Base-by-base conservation (phyloP, 371 early-diverging fungal species). In the Mycotypha africana region DNA sequence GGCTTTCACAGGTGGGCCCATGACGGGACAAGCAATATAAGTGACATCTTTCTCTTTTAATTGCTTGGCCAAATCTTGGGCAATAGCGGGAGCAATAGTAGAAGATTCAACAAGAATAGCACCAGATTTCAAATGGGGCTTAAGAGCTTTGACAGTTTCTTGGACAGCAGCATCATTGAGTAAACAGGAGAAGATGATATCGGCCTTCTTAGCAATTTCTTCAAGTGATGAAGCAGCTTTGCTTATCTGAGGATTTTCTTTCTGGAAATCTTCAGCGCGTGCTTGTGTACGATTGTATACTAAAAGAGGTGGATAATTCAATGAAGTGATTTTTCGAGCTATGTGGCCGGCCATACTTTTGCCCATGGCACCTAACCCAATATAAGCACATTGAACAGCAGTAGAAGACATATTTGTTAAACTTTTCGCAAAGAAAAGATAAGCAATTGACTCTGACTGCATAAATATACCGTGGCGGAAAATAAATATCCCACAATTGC, bases 331-430 rank as follows among this genome's bases (percentile, higher is more conserved):
- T 32, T 50, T 40, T 36, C 60, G 43, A 39, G 65, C 54, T 20
- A 56, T 61, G 49, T 74, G 49, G 44, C 54, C 50, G 36, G 78
- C 72, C 57, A 78, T 78, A 23, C 59, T 58, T 14, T 50, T 50
- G 23, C 79, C 82, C 65, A 82, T 73, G 19, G 51, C 67, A 5
- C 82, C 82, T 6, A 82, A 62, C 4, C 79, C 82, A 15, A 82
- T 56, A 50, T 63, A 77, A n/a, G 69, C 78, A 14, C 67, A 49
- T 48, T 65, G 67, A 31, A 33, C 4, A 33, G n/a, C 4, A 33
- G n/a, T 14, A 33, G 11, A 33, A 33, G n/a, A 33, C 9, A 33
- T n/a, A n/a, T n/a, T n/a, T n/a, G n/a, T n/a, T n/a, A n/a, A n/a
- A n/a, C n/a, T n/a, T n/a, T n/a, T n/a, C n/a, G n/a, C n/a, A 14